phyloP scores from a whole-genome alignment of 2,329 filamentous ascomycete genomes.

The Sporothrix schenckii region DNA sequence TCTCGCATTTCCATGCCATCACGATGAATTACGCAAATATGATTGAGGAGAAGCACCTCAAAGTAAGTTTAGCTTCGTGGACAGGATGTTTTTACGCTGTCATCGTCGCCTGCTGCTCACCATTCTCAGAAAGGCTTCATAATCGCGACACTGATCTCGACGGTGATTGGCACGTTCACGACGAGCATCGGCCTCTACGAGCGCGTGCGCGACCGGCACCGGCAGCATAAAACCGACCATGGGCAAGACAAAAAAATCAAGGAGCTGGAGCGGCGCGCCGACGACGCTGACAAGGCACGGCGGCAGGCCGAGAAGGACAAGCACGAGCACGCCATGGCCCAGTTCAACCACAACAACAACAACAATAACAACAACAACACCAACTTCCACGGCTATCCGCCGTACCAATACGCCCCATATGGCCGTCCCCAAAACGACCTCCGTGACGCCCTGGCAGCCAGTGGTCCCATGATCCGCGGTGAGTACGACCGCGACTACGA shows the following conservation, averaged over 20 bases:
- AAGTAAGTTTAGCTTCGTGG: conserved; percentile 37
- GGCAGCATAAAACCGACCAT: conserved; percentile 43
- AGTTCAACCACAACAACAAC: conserved; percentile 22
- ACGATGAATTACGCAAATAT: conserved; percentile 43
- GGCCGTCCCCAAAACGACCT: conserved; percentile 38
- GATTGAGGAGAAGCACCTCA: conserved; percentile 45
- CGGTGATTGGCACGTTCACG: conserved; percentile 46
- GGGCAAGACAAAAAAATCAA: conserved; percentile 43
- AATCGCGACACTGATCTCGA: conserved; percentile 47
- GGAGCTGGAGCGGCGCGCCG: conserved; percentile 41
- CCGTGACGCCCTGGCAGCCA: conserved; percentile 40
- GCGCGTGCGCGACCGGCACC: conserved; percentile 42
- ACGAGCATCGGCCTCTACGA: conserved; percentile 47
- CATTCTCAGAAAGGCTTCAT: conserved; percentile 45
- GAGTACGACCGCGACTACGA: conserved; percentile 44
- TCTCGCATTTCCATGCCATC: not conserved
- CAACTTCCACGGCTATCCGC: not conserved
- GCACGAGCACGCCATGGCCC: conserved; percentile 29
- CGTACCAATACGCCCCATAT: not conserved
- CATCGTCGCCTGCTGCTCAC: not conserved
- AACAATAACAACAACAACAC: conserved; percentile 29
- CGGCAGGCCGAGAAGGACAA: conserved; percentile 29
- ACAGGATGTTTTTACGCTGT: too few relatives aligned
- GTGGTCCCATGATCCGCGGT: conserved; percentile 42
- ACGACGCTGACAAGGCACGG: conserved; percentile 35